phyloP scores from a whole-genome alignment of 768 basidiomycete genomes.

The Porpolomopsis calyptriformis region DNA sequence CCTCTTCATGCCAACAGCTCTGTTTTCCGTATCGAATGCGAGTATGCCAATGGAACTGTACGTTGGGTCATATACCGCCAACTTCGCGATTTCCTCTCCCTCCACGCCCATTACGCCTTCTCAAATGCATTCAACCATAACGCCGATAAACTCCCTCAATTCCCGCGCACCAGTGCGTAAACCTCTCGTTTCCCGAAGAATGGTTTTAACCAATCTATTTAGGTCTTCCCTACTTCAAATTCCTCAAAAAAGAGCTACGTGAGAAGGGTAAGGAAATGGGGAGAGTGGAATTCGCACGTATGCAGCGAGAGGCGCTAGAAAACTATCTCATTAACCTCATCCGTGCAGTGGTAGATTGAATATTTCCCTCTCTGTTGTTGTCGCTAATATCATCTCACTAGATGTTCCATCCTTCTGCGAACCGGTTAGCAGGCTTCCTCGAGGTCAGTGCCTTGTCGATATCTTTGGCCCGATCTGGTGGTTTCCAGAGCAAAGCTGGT shows the following conservation, averaged over 20 bases:
- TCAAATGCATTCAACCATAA: conserved; percentile 71
- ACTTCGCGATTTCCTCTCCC: conserved; percentile 79
- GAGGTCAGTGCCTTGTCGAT: conserved; percentile 88
- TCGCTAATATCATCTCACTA: conserved; percentile 20
- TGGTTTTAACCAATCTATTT: conserved; percentile 3
- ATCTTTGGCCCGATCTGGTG: conserved; percentile 66
- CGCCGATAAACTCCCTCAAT: conserved; percentile 77
- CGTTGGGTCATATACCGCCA: conserved; percentile 96
- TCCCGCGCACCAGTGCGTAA: conserved; percentile 67
- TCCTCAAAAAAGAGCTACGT: conserved; percentile 56
- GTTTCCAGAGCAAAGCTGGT: conserved; percentile 86
- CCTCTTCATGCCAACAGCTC: conserved; percentile 67
- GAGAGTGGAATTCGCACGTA: conserved; percentile 66
- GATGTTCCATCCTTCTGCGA: conserved; percentile 95
- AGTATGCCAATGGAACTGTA: conserved; percentile 87
- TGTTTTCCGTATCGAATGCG: conserved; percentile 87
- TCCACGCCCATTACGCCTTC: conserved; percentile 83
- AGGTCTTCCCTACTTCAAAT: conserved; percentile 89
- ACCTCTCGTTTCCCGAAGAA: background rate
- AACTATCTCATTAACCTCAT: conserved; percentile 82
- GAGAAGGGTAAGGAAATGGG: conserved; percentile 41
- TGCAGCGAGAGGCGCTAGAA: conserved; percentile 77
- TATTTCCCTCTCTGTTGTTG: conserved; percentile 2
- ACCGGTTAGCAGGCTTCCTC: conserved; percentile 81
- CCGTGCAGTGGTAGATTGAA: conserved; percentile 65